These are phyloP conservation scores for Fusarium staphyleae DNA, from an alignment of 2,329 filamentous ascomycete species.

Conservation along the genomic window DNA sequence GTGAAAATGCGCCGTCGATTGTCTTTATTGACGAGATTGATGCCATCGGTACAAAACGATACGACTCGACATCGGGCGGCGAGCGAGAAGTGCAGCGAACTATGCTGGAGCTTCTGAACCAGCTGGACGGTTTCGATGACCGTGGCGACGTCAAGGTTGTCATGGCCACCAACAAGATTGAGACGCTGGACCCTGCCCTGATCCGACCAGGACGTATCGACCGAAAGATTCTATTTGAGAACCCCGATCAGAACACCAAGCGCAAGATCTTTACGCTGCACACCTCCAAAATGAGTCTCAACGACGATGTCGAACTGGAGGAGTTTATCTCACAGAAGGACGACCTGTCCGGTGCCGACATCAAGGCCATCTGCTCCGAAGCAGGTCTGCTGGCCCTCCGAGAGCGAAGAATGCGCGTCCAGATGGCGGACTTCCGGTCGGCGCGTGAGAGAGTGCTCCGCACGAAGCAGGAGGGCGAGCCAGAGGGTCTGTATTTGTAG, in stretches of 20 bases:
- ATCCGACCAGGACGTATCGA: slow-evolving; percentile 98
- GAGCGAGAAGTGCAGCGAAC: slow-evolving; percentile 98
- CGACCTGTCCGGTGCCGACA: slow-evolving; percentile 94
- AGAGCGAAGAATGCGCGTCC: slow-evolving; percentile 95
- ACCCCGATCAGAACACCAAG: slow-evolving; percentile 82
- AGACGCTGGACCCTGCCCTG: slow-evolving; percentile 92
- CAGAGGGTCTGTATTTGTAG: slow-evolving; percentile 98
- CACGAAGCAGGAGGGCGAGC: slow-evolving; percentile 98
- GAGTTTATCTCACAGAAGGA: slow-evolving; percentile 99
- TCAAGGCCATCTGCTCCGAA: slow-evolving; percentile 98
- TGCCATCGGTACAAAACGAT: slow-evolving; percentile 97
- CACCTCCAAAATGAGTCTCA: slow-evolving; percentile 97
- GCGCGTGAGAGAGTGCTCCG: slow-evolving; percentile 94
- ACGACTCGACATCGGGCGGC: slow-evolving; percentile 95
- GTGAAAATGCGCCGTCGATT: slow-evolving; percentile 94
- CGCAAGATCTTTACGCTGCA: slow-evolving; percentile 99
- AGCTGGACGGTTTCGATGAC: slow-evolving; percentile 98
- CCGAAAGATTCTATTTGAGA: slow-evolving; percentile 85
- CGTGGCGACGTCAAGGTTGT: slow-evolving; percentile 99
- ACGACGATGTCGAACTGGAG: slow-evolving; percentile 95
- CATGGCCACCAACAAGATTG: slow-evolving; percentile 99
- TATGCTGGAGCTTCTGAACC: slow-evolving; percentile 97
- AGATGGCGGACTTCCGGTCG: slow-evolving; percentile 97
- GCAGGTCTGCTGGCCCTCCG: slow-evolving; percentile 92
- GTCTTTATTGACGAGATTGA: slow-evolving; percentile 99